These are phyloP conservation scores for Lipomyces sp. DNA, from an alignment of 805 yeast species.

Conservation along the genomic window DNA sequence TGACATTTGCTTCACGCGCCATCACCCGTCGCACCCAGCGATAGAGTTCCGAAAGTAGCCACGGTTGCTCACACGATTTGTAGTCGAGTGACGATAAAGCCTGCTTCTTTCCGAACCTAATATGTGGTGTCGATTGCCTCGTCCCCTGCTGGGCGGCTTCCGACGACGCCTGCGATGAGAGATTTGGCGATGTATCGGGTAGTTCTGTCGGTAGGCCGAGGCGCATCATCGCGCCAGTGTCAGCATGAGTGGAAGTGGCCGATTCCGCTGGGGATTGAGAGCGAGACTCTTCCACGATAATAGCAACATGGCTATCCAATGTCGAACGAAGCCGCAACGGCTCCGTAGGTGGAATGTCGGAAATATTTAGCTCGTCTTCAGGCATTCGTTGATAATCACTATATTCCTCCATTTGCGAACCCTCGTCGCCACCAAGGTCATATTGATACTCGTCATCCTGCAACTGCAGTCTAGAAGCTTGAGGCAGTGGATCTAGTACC, in stretches of 20 bases:
- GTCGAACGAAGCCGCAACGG: constrained; percentile 11
- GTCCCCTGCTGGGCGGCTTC: not conserved
- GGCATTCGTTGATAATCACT: not conserved
- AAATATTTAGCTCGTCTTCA: not conserved
- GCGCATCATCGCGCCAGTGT: constrained; percentile 20
- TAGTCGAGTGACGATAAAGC: not conserved
- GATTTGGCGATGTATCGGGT: constrained; percentile 3
- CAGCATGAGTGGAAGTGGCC: constrained; percentile 30
- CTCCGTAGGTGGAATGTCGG: not conserved
- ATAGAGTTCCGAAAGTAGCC: constrained; percentile 28
- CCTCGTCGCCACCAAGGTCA: constrained; percentile 7
- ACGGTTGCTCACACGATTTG: constrained; percentile 11
- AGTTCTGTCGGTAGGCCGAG: constrained; percentile 17
- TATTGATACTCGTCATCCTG: not conserved
- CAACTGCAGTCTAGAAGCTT: not conserved
- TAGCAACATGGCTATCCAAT: not conserved
- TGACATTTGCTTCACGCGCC: constrained; percentile 28
- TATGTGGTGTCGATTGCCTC: not conserved
- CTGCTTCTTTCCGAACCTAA: not conserved
- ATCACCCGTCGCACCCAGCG: constrained; percentile 24
- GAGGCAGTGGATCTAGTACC: not conserved
- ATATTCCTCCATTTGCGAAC: not conserved
- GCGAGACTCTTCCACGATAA: not conserved
- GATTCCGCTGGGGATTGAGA: constrained; percentile 24
- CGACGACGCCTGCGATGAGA: not conserved